Conservation (phyloP, 2,329 filamentous ascomycete species). For the Stenocarpella maydis region DNA sequence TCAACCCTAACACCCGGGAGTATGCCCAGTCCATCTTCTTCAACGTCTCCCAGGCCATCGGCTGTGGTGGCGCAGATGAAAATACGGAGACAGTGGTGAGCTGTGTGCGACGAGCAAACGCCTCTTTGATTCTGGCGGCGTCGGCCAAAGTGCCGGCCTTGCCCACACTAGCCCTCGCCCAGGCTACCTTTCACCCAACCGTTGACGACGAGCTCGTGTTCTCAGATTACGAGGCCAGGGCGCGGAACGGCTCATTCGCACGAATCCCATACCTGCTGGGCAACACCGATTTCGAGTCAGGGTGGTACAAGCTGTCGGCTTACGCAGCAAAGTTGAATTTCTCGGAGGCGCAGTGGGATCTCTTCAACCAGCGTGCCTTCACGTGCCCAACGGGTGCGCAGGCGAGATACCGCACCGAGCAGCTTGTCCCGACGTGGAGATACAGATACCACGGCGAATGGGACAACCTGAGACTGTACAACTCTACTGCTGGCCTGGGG, state of each 20-base stretch:
- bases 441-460: conserved; percentile 26
- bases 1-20: conserved; percentile 21
- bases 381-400: conserved; percentile 21
- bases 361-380: conserved; percentile 26
- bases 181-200: conserved; percentile 25
- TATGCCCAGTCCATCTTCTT: conserved; percentile 29
- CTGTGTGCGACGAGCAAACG: conserved; percentile 21
- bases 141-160: conserved; percentile 6
- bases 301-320: conserved; percentile 25
- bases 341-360: conserved; percentile 10
- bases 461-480: conserved; percentile 24
- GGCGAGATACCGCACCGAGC: conserved; percentile 10
- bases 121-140: conserved; percentile 19
- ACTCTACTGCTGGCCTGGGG: conserved; percentile 13
- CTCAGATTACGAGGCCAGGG: conserved; percentile 21
- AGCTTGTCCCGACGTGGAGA: conserved; percentile 24
- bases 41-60: conserved; percentile 25
- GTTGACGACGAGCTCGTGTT: conserved; percentile 29
- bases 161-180: conserved; percentile 6
- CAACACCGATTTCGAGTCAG: conserved; percentile 20
- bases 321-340: conserved; percentile 22
- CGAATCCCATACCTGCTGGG: conserved; percentile 22
- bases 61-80: conserved; percentile 17
- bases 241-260: conserved; percentile 23
- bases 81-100: neutral